Evolutionary conservation across 2,329 filamentous ascomycete genomes (phyloP), one percentile per base, ranked within the genome.

Genomic region (Huntiella abstrusa): DNA sequence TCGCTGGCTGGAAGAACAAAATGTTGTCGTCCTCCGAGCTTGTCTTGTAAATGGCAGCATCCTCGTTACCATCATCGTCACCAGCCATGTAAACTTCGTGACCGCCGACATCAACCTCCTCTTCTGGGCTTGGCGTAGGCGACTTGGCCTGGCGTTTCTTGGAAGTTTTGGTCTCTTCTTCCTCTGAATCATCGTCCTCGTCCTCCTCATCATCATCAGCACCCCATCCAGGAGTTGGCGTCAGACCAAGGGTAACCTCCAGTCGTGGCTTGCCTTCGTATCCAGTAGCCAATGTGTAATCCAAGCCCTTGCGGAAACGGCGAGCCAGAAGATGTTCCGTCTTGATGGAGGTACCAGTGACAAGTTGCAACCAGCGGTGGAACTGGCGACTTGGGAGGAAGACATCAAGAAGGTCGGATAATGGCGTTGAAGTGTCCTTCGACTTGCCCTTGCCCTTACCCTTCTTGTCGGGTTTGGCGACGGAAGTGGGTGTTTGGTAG

Each of bases 31-130:
- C 87, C 46, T 92, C 88, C 36, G 75, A 71, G 44, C 73, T 71
- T 1, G 81, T 72, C 59, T 80, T 80, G 69, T 98, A 98, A 43
- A 98, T 73, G 6, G 91, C 91, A 1, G 88, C 87, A 59, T 92
- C 84, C 8, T 69, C 71, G 16, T 76, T 71, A 47, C 69, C 66
- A 16, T 80, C 79, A 35, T 86, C 82, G 43, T 87, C 83, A 45
- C 80, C 83, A 0, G 85, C 87, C 86, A 95, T 94, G 69, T 94
- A 95, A 49, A 94, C 82, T 57, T 87, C 81, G 58, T 85, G 81
- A 32, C 83, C 83, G 47, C 83, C 83, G 1, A 83, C 75, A 45
- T 80, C 74, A 15, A 67, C 64, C 13, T 49, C 53, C 33, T 61
- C 60, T 38, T 47, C 52, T 45, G 60, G 59, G 22, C 22, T 28